Conservation (phyloP, 2,329 filamentous ascomycete species). For the Exserohilum turcica region DNA sequence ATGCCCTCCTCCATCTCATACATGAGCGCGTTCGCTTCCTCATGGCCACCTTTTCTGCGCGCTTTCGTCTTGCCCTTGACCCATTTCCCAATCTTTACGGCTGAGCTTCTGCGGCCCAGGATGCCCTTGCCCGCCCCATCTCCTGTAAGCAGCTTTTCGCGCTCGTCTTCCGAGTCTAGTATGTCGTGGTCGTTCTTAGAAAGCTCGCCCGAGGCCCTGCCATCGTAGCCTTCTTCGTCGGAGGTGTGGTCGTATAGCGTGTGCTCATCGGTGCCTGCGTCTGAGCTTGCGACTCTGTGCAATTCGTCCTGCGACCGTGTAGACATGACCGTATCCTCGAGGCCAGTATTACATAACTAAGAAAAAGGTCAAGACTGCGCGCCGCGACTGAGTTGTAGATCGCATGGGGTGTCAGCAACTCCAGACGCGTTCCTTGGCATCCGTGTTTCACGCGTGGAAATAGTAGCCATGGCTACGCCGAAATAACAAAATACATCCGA, state of each 20-base stretch:
- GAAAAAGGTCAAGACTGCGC: constrained; percentile 8
- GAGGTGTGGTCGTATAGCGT: constrained; percentile 40
- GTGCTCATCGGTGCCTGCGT: constrained; percentile 36
- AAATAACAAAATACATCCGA: background rate
- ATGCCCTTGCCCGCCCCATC: constrained; percentile 31
- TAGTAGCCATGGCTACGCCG: background rate
- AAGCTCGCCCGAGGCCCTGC: constrained; percentile 44
- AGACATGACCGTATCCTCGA: constrained; percentile 28
- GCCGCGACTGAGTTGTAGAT: constrained; percentile 6
- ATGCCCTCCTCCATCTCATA: constrained; percentile 88
- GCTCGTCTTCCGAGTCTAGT: constrained; percentile 54
- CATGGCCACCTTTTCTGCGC: constrained; percentile 55
- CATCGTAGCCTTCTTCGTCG: constrained; percentile 41
- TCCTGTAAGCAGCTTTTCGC: constrained; percentile 49
- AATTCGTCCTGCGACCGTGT: constrained; percentile 21
- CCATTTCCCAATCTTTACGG: constrained; percentile 39
- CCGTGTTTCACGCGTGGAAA: constrained; percentile 10
- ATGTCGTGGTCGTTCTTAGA: constrained; percentile 47
- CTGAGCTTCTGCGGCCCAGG: constrained; percentile 35
- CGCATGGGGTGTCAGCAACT: constrained; percentile 15
- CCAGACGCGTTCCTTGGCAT: constrained; percentile 12
- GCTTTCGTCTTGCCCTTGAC: constrained; percentile 33
- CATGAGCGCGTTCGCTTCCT: constrained; percentile 78
- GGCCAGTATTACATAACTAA: constrained; percentile 21
- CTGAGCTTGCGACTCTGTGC: constrained; percentile 22